Evolutionary conservation across 305 asterid genomes (phyloP), one percentile per base, ranked within the genome.

Genomic region (Plantago rigida): DNA sequence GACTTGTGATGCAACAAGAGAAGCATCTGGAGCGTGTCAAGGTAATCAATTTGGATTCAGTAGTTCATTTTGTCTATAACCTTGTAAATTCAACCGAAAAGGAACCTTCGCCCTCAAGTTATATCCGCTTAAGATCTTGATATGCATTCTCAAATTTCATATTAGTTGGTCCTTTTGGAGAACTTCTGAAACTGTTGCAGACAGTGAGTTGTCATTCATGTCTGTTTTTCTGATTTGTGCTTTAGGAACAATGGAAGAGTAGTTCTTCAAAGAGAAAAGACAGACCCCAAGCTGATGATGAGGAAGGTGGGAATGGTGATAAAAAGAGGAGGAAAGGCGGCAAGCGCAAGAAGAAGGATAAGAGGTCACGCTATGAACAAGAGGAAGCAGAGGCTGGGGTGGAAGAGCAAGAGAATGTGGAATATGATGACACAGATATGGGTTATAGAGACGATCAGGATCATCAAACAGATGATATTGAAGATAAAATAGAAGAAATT

Each of bases 221-320:
- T 36, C 44, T 36, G 44, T 36, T 36, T 62, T 22, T 49, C 2
- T 62, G 42, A 56, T 39, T 36, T 36, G 11, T 7, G 44, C 46
- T 52, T 17, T 57, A 92, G 99, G 96, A 89, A 81, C 97, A 86
- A 86, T 84, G 95, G 99, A 89, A 83, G 83, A 84, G 83, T 66
- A 85, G 78, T 62, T 64, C 79, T 55, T 79, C 91, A 46, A 92
- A 89, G 80, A 78, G 99, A 71, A 92, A 77, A 69, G 95, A 86
- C 54, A 86, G 83, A 66, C 71, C 81, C 62, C 91, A 76, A 64
- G 48, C 72, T 62, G 99, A 86, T 28, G 95, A 89, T 62, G 99
- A 92, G 65, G 96, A 86, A 59, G 88, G 86, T 15, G 95, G 84
- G 62, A 78, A 77, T 46, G 77, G 90, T 65, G 92, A 82, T 71